phyloP scores from a whole-genome alignment of 805 yeast genomes.

The Saturnispora hagleri region DNA sequence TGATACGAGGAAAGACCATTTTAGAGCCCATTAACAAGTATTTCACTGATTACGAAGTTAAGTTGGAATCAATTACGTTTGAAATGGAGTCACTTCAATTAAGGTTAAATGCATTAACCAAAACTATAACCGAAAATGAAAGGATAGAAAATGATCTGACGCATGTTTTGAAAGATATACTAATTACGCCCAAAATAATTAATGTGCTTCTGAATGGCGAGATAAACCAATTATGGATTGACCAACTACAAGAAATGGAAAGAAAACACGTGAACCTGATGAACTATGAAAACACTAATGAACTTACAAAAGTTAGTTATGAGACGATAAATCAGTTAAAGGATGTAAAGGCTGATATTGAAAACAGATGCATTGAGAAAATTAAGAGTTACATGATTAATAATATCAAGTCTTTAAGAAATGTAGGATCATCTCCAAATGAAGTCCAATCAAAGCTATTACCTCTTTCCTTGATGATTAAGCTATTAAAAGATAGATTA shows the following conservation, averaged over 20 bases:
- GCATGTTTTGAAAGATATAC: constrained; percentile 67
- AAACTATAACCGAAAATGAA: constrained; percentile 39
- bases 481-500: constrained; percentile 47
- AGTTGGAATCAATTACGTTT: constrained; percentile 44
- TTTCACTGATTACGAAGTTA: constrained; percentile 46
- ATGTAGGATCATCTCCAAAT: constrained; percentile 62
- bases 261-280: constrained; percentile 49
- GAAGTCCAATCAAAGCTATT: constrained; percentile 59
- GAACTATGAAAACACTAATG: constrained; percentile 41
- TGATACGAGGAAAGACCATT: constrained; percentile 16
- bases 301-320: constrained; percentile 12
- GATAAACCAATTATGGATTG: constrained; percentile 55
- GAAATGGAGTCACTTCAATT: constrained; percentile 55
- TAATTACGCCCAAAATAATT: constrained; percentile 67
- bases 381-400: constrained; percentile 58
- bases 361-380: constrained; percentile 60
- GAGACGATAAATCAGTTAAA: constrained; percentile 20
- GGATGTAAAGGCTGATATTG: constrained; percentile 40
- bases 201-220: constrained; percentile 48
- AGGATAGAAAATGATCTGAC: constrained; percentile 44
- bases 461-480: constrained; percentile 50
- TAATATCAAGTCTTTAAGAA: constrained; percentile 60
- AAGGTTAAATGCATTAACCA: constrained; percentile 40
- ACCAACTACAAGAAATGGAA: constrained; percentile 32
- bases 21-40: constrained; percentile 45